Evolutionary conservation across 2,329 filamentous ascomycete genomes (phyloP), one percentile per base, ranked within the genome.

Genomic region (Diplodia sapinea): DNA sequence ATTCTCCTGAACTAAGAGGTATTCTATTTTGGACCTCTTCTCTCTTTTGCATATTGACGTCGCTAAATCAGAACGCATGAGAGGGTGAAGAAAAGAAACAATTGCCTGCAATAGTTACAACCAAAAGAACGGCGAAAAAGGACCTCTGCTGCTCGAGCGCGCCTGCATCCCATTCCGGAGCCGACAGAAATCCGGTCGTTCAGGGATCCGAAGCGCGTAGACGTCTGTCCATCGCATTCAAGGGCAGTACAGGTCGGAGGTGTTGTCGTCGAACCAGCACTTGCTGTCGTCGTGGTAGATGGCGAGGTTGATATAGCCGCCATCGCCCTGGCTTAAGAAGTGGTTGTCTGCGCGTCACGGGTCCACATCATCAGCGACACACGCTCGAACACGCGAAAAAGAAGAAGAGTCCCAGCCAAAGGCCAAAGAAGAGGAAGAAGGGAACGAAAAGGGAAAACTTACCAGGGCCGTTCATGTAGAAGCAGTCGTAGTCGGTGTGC

Each of bases 401-500:
- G 31, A 9, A 1, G 31, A 33, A 33, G 31, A 9, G 1, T 8
- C 8, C 31, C 33, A 36, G 33, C 33, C 7, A 36, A 36, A 36
- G 33, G 11, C 9, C 31, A 11, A 11, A 47, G 38, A 13, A 52
- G 29, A 29, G n/a, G 15, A 26, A 5, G 4, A 51, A 7, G 26
- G 26, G 2, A 23, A 23, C 23, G 2, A 4, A 52, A 15, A 20
- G 20, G 23, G 11, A 33, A 26, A 29, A 52, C 59, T 51, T 51
- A 63, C 59, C 57, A 6, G 65, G 65, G 13, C 65, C 65, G 43
- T 12, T 52, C 31, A 67, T 67, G 65, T 40, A 67, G 65, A 67
- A 67, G 56, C 65, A 67, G 36, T 67, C 65, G 49, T 67, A 67
- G 49, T 67, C 56, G 55, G 65, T 67, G 55, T 61, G 55, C 33